Evolutionary conservation across 148 eudicot genomes (phyloP), one percentile per base, ranked within the genome.

Genomic region (Amaranthus hypochondriacus): DNA sequence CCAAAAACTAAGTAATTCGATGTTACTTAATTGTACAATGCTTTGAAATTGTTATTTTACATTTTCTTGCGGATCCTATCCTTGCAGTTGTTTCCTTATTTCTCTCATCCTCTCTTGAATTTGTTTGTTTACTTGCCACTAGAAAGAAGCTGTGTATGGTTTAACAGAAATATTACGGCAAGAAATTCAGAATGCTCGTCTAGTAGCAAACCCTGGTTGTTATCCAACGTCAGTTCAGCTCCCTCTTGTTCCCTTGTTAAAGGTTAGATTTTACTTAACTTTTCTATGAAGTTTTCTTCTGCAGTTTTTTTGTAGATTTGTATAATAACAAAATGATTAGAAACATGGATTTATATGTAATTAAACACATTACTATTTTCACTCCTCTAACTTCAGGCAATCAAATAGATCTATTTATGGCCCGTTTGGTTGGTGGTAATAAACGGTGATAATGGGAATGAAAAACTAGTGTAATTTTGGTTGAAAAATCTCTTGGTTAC

Each of bases 141-240:
- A 91, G 98, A 84, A 81, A 83, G 97, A 91, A 79, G 93, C 93
- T 76, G 89, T 91, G 2, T 94, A 94, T 85, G 98, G 98, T 77
- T 84, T 94, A 74, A 91, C 97, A 2, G 98, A 94, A 86, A 81
- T 91, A 51, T 79, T 74, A 73, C 87, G 97, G 75, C 75, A 69
- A 69, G 84, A 88, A 64, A 88, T 91, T 54, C 88, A 80, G 83
- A 79, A 71, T 72, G 97, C 92, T 66, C 86, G 87, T 74, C 86
- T 94, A 64, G 90, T 94, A 76, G 98, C 98, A 60, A 94, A 94
- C 77, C 98, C 97, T 83, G 98, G 98, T 52, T 93, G 98, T 78
- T 93, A 91, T 82, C 98, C 98, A 28, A 93, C 98, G 43, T 85
- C 97, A 44, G 79, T 94, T 77, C 92, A 89, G 75, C 86, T 94